Evolutionary conservation across 176 grass and related monocot genomes (phyloP).

Genomic region (Oryza glumipatula): DNA sequence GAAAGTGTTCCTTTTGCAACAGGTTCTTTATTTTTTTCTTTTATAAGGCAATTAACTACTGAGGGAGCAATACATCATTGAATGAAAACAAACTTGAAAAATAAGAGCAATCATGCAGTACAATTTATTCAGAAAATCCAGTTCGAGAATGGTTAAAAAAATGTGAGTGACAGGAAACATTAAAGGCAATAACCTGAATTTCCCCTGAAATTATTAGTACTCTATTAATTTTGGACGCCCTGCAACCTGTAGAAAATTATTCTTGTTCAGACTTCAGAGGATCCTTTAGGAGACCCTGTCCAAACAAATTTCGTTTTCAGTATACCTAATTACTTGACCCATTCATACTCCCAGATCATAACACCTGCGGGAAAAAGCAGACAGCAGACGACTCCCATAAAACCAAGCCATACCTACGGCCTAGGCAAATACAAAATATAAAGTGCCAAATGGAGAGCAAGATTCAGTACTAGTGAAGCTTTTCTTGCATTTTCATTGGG

Average conservation of each 20-base stretch:
- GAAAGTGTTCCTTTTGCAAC: background rate
- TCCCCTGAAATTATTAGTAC: background rate
- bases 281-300: background rate
- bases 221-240: background rate
- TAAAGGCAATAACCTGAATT: background rate
- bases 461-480: background rate
- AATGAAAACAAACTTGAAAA: background rate
- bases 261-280: background rate
- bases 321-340: background rate
- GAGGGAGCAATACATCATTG: background rate
- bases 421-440: background rate
- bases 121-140: background rate
- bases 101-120: background rate
- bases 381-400: background rate
- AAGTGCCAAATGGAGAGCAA: background rate
- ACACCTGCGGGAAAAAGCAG: background rate
- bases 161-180: background rate
- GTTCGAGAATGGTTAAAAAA: background rate
- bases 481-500: background rate
- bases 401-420: background rate
- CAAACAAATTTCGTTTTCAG: background rate
- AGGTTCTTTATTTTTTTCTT: background rate
- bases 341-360: background rate
- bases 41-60: background rate
- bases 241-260: background rate